Evolutionary conservation across 495 filamentous ascomycete genomes (phyloP).

Genomic region (Daldinia vernicosa): DNA sequence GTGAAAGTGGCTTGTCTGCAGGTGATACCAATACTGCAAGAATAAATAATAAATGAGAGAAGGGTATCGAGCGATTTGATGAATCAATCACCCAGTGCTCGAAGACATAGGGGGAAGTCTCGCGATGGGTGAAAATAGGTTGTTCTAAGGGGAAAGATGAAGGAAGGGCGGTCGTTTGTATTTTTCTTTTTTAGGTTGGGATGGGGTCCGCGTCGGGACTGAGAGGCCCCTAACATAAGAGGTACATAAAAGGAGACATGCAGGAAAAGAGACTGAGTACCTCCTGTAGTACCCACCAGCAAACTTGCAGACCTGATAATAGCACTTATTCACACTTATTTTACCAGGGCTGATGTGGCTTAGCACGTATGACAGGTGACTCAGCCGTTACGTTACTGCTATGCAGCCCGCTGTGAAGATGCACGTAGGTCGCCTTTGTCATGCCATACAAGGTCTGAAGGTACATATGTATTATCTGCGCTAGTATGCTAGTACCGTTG

Average conservation of each 20-base stretch:
- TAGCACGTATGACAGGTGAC: constrained; percentile 21
- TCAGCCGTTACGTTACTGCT: constrained; percentile 35
- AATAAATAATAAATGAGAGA: constrained; percentile 29
- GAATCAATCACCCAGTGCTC: constrained; percentile 43
- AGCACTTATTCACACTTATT: not conserved
- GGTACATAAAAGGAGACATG: constrained; percentile 39
- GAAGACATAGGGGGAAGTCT: constrained; percentile 33
- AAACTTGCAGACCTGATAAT: constrained; percentile 4
- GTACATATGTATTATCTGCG: constrained; percentile 3
- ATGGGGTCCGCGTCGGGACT: constrained; percentile 42
- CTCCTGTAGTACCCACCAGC: constrained; percentile 21
- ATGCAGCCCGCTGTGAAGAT: constrained; percentile 1
- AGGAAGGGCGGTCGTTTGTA: constrained; percentile 42
- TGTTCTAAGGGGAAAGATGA: constrained; percentile 39
- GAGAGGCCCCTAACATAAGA: constrained; percentile 35
- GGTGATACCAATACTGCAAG: constrained; percentile 30
- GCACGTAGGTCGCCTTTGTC: not conserved
- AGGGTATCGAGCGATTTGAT: constrained; percentile 40
- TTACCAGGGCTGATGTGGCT: constrained; percentile 29
- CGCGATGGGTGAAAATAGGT: constrained; percentile 29
- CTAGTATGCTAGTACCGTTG: constrained; percentile 25
- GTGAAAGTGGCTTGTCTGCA: constrained; percentile 29
- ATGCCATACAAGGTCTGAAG: not conserved
- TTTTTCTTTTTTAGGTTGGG: constrained; percentile 49
- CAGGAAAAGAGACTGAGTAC: constrained; percentile 23